Conservation (phyloP, 1,284 basidiomycete genomes). For the Cryptococcus floricola region DNA sequence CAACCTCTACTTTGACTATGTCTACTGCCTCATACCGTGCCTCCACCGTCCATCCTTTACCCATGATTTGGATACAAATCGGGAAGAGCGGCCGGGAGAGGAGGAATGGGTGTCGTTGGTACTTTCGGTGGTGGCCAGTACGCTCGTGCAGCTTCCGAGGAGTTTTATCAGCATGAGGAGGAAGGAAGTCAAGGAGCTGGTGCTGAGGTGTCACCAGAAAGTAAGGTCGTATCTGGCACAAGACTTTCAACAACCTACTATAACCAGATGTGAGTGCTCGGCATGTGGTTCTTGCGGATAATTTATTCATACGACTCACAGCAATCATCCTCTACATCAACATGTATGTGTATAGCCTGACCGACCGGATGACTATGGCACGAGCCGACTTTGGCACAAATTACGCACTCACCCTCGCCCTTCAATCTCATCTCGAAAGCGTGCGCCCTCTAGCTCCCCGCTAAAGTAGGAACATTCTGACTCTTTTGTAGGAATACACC, state of each 20-base stretch:
- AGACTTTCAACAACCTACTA: conserved; percentile 12
- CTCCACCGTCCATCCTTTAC: conserved; percentile 42
- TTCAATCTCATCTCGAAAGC: conserved; percentile 38
- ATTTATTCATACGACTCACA: background rate
- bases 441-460: conserved; percentile 13
- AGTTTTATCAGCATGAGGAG: conserved; percentile 36
- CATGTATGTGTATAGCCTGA: conserved; percentile 4
- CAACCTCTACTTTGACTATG: conserved; percentile 43
- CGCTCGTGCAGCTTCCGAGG: conserved; percentile 39
- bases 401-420: conserved; percentile 31
- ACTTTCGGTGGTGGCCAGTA: conserved; percentile 36
- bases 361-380: background rate
- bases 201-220: conserved; percentile 24
- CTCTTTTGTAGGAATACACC: conserved; percentile 26
- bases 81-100: conserved; percentile 34
- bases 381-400: conserved; percentile 36
- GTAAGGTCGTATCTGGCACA: conserved; percentile 28
- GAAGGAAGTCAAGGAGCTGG: conserved; percentile 31
- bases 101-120: conserved; percentile 33
- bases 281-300: no score
- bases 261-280: conserved; percentile 11
- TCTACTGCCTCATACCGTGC: conserved; percentile 37
- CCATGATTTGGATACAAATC: conserved; percentile 27
- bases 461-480: conserved; percentile 4
- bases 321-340: conserved; percentile 14